Conservation (phyloP, 495 filamentous ascomycete genomes). For the Massariosphaeria phaeospora region DNA sequence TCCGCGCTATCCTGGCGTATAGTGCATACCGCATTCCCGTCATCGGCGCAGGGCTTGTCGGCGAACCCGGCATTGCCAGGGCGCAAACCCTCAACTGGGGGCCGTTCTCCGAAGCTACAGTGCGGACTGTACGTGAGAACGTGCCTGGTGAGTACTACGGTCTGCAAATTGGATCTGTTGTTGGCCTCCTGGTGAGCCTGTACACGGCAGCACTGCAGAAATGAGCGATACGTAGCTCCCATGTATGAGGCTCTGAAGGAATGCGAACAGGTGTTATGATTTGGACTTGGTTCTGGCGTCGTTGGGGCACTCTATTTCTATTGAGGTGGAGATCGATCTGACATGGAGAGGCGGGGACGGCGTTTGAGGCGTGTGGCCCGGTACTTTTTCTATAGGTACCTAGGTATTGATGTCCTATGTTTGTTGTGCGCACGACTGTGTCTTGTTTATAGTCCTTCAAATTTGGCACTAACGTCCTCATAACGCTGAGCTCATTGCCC, state of each 20-base stretch:
- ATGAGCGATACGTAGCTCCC: not conserved
- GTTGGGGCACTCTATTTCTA: not conserved
- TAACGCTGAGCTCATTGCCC: constrained; percentile 1
- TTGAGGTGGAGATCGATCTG: not conserved
- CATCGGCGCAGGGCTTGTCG: not conserved
- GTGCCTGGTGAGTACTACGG: constrained; percentile 69
- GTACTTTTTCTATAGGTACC: not conserved
- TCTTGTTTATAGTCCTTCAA: not conserved
- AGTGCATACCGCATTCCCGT: constrained; percentile 54
- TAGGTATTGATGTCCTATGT: not conserved
- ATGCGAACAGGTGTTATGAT: not conserved
- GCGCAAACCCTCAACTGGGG: constrained; percentile 62
- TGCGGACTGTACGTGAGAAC: constrained; percentile 58
- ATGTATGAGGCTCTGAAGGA: not conserved
- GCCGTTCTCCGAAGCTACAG: constrained; percentile 51
- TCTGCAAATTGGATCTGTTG: constrained; percentile 63
- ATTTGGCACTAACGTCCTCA: not conserved
- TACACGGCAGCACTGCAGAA: constrained; percentile 83
- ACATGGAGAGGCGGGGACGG: not conserved
- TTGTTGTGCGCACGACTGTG: not conserved
- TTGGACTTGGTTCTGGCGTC: not conserved
- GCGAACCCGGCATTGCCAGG: constrained; percentile 35
- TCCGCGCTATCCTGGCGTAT: constrained; percentile 74
- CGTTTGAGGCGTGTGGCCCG: constrained; percentile 5
- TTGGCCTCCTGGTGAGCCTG: constrained; percentile 64